phyloP scores from a whole-genome alignment of 1,284 basidiomycete genomes.

The Apiotrichum akiyoshidainum region DNA sequence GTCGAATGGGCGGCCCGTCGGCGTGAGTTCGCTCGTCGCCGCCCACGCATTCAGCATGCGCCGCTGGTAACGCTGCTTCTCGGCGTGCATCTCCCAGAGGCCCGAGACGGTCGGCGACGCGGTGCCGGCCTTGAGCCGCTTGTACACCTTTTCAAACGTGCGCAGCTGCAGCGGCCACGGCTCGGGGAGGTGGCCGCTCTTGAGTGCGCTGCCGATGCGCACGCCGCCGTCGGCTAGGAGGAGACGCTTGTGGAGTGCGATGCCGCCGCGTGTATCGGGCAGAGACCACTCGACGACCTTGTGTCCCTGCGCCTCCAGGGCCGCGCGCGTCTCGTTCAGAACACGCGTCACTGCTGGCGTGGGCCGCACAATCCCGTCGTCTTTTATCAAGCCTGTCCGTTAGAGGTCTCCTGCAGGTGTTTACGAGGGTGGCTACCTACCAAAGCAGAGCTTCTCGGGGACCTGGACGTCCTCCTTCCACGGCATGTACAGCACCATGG shows the following conservation, averaged over 20 bases:
- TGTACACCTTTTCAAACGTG: background rate
- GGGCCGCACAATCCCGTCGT: slow-evolving; percentile 60
- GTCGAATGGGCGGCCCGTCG: slow-evolving; percentile 9
- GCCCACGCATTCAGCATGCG: slow-evolving; percentile 5
- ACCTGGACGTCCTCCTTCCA: slow-evolving; percentile 62
- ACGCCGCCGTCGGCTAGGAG: slow-evolving; percentile 7
- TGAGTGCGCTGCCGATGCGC: slow-evolving; percentile 3
- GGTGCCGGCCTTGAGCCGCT: background rate
- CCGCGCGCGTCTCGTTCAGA: slow-evolving; percentile 58
- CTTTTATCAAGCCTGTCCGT: slow-evolving; percentile 48
- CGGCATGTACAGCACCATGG: slow-evolving; percentile 58
- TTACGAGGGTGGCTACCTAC: too few relatives aligned
- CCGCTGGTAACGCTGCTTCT: slow-evolving; percentile 5
- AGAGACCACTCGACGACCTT: slow-evolving; percentile 49
- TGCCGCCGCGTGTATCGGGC: background rate
- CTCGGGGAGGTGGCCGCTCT: slow-evolving; percentile 3
- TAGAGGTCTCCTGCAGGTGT: too few relatives aligned
- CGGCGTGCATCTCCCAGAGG: slow-evolving; percentile 13
- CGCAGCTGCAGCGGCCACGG: slow-evolving; percentile 14
- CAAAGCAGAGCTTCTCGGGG: slow-evolving; percentile 55
- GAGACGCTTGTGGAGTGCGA: slow-evolving; percentile 2
- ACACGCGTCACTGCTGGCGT: slow-evolving; percentile 67
- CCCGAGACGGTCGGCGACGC: slow-evolving; percentile 3
- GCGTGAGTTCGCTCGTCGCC: background rate
- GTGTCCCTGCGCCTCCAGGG: slow-evolving; percentile 63